Evolutionary conservation across 345 rosid genomes (phyloP).

Genomic region (Melaleuca alternifolia): DNA sequence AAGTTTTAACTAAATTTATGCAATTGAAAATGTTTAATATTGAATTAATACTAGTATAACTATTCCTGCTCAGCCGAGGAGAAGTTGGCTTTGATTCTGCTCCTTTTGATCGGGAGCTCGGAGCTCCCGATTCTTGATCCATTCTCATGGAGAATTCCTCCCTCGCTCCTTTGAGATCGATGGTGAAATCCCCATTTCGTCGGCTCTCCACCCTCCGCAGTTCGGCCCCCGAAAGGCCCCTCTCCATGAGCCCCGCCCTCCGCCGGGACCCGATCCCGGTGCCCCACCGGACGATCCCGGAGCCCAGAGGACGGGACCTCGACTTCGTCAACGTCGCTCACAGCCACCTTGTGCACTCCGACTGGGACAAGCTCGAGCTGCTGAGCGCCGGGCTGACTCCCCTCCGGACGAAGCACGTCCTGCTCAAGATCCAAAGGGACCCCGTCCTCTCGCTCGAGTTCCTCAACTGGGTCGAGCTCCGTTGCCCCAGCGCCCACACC

Average conservation of each 20-base stretch:
- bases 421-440: slow-evolving; percentile 54
- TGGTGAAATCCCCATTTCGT: not conserved
- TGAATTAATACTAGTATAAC: no score
- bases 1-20: no score
- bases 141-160: not conserved
- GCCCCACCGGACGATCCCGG: slow-evolving; percentile 57
- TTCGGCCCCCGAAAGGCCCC: not conserved
- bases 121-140: not conserved
- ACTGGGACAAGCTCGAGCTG: slow-evolving; percentile 55
- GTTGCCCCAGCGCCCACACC: slow-evolving; percentile 32
- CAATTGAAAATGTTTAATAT: no score
- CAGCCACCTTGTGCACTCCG: slow-evolving; percentile 76
- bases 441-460: slow-evolving; percentile 63
- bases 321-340: slow-evolving; percentile 73
- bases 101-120: not conserved
- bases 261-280: slow-evolving; percentile 32
- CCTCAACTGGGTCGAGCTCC: slow-evolving; percentile 53
- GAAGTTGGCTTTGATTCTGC: not conserved
- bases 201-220: not conserved
- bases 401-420: slow-evolving; percentile 45
- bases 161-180: not conserved
- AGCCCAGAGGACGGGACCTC: slow-evolving; percentile 66
- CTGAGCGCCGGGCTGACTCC: slow-evolving; percentile 35
- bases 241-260: not conserved
- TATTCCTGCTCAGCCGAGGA: not conserved